Evolutionary conservation across 1,284 basidiomycete species (phyloP), one percentile per base, ranked within the genome.

Genomic region (Puccinia novopanici): DNA sequence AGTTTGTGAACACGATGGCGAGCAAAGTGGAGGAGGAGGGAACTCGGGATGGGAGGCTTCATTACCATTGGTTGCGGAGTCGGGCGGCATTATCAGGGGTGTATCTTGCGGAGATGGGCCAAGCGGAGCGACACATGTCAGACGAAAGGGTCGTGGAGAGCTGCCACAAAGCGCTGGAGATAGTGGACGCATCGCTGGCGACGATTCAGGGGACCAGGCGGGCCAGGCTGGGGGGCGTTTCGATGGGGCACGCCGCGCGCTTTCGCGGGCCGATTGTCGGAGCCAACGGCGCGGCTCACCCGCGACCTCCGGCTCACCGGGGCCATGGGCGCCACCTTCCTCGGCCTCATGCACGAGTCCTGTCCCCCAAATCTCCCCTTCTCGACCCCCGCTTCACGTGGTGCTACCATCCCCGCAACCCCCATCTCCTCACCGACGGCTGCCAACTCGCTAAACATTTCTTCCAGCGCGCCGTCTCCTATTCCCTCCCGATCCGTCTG

Each of bases 61-160:
- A 75, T 24, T 30, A 57, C 17, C 50, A 67, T 57, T 81, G 79
- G 79, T n/a, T 81, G 57, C 42, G 54, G 27, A 75, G 59, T 75
- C 71, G 79, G 27, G 27, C 22, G 52, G 79, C 71, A 12, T 63
- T 81, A 70, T 71, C 72, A 1, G 4, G 34, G 22, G 79, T 81
- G 2, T 81, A 81, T 59, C 48, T 75, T 22, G 27, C 72, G 17
- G 72, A 81, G 59, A 55, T 67, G 40, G 72, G 63, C 22, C 70
- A 63, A 72, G 78, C 59, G 24, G 30, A 30, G 27, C 13, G 67
- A 70, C 17, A 52, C 63, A 63, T 48, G 34, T 34, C 34, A 2
- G 34, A 34, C 34, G 34, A 34, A 34, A 34, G 34, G 2, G 45
- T 79, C 24, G 42, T 72, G 19, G 76, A 79, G 22, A 54, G 40